These are phyloP conservation scores for Chrysochromulina tobinii DNA, from an alignment of 78 protist species.

Conservation along the genomic window DNA sequence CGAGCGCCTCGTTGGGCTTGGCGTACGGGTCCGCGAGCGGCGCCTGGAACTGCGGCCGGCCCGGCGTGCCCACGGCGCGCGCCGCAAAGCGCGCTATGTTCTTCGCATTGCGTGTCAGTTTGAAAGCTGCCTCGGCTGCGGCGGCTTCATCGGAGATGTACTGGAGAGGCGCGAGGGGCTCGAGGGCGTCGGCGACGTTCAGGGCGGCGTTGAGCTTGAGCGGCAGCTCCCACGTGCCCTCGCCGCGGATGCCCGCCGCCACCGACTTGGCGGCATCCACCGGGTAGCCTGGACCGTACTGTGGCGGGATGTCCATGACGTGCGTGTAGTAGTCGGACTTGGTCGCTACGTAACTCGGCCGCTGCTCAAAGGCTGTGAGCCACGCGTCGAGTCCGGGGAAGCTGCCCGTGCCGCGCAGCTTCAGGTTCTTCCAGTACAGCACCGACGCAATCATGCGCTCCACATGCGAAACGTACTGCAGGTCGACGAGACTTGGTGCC, in stretches of 20 bases:
- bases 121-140: background rate
- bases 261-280: background rate
- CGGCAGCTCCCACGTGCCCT: background rate
- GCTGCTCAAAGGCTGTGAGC: slow-evolving; percentile 46
- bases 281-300: slow-evolving; percentile 23
- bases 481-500: slow-evolving; percentile 41
- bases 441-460: slow-evolving; percentile 47
- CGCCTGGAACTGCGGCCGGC: background rate
- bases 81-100: background rate
- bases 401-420: background rate
- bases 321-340: slow-evolving; percentile 56
- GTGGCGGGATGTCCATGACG: slow-evolving; percentile 44
- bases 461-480: slow-evolving; percentile 51
- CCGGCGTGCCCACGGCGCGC: background rate
- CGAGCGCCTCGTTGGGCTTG: background rate
- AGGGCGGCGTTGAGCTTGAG: background rate
- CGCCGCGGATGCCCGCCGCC: background rate
- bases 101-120: background rate
- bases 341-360: slow-evolving; percentile 31
- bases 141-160: background rate
- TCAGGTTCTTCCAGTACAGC: slow-evolving; percentile 10
- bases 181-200: background rate
- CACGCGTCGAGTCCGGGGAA: background rate
- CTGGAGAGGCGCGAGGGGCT: background rate
- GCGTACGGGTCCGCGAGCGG: slow-evolving; percentile 13